phyloP scores from a whole-genome alignment of 2,329 filamentous ascomycete genomes.

The Nectriaceae sp. region DNA sequence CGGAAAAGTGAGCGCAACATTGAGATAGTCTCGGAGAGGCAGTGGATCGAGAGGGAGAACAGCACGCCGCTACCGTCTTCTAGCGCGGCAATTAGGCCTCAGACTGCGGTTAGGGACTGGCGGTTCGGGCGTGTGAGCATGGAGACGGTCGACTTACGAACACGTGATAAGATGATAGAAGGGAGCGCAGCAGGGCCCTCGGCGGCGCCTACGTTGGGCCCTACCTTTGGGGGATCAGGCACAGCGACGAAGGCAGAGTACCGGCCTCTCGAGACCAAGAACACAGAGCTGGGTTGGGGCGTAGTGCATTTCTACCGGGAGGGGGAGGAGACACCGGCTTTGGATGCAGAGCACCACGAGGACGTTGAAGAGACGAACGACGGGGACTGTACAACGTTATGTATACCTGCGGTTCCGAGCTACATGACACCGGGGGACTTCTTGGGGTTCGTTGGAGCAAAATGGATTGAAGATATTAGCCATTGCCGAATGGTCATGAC shows the following conservation, averaged over 20 bases:
- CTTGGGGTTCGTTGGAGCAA: constrained; percentile 86
- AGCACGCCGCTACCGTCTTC: constrained; percentile 47
- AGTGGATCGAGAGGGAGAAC: constrained; percentile 41
- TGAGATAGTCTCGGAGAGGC: constrained; percentile 41
- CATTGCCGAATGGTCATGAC: constrained; percentile 96
- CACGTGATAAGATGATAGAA: constrained; percentile 34
- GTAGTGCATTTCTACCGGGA: constrained; percentile 94
- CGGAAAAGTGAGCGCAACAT: constrained; percentile 36
- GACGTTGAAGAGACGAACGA: constrained; percentile 31
- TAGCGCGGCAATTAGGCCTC: constrained; percentile 46
- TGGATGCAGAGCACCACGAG: constrained; percentile 39
- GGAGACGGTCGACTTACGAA: constrained; percentile 73
- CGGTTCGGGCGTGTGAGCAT: constrained; percentile 78
- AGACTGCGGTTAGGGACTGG: constrained; percentile 67
- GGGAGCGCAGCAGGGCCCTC: constrained; percentile 45
- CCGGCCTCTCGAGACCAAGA: constrained; percentile 67
- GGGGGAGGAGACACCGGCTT: constrained; percentile 67
- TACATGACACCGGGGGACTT: constrained; percentile 93
- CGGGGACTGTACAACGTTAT: constrained; percentile 83
- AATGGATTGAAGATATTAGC: constrained; percentile 78
- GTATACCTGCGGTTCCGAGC: constrained; percentile 90
- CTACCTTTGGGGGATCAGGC: constrained; percentile 59
- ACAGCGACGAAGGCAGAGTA: constrained; percentile 83
- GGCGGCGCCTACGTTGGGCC: constrained; percentile 56
- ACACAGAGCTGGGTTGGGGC: constrained; percentile 85